Evolutionary conservation across 2,329 filamentous ascomycete genomes (phyloP).

Genomic region (Trichophaea hybrida): DNA sequence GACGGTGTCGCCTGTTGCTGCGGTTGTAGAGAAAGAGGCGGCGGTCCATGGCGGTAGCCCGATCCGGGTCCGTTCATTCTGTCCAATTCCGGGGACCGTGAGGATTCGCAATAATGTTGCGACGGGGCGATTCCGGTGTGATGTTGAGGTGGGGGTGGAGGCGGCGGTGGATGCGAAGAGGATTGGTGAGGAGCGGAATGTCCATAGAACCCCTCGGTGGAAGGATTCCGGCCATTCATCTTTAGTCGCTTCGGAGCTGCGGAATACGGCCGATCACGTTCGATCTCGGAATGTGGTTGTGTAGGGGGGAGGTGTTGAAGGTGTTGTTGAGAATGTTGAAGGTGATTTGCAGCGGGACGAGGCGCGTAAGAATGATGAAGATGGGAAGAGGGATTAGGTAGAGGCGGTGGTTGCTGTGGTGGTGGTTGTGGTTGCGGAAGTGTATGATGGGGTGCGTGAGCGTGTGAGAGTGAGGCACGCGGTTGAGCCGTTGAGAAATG

Average conservation of each 20-base stretch:
- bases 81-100: slow-evolving; percentile 2
- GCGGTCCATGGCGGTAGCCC: not conserved
- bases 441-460: not conserved
- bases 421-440: slow-evolving; percentile 1
- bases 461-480: not conserved
- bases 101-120: not conserved
- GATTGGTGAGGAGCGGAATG: slow-evolving; percentile 11
- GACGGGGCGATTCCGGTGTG: slow-evolving; percentile 1
- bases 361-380: not conserved
- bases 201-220: slow-evolving; percentile 13
- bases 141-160: slow-evolving; percentile 14
- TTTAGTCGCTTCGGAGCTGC: slow-evolving; percentile 16
- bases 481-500: not conserved
- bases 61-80: not conserved
- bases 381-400: not conserved
- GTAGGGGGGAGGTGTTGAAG: not conserved
- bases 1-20: not conserved
- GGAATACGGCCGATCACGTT: slow-evolving; percentile 15
- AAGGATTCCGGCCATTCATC: slow-evolving; percentile 17
- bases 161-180: slow-evolving; percentile 17
- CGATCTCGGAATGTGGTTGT: slow-evolving; percentile 8
- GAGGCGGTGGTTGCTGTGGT: slow-evolving; percentile 2
- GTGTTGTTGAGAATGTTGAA: not conserved
- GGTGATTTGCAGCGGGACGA: not conserved
- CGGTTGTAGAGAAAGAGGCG: not conserved